Evolutionary conservation across 495 filamentous ascomycete species (phyloP).

Genomic region (Copromyces sp.): DNA sequence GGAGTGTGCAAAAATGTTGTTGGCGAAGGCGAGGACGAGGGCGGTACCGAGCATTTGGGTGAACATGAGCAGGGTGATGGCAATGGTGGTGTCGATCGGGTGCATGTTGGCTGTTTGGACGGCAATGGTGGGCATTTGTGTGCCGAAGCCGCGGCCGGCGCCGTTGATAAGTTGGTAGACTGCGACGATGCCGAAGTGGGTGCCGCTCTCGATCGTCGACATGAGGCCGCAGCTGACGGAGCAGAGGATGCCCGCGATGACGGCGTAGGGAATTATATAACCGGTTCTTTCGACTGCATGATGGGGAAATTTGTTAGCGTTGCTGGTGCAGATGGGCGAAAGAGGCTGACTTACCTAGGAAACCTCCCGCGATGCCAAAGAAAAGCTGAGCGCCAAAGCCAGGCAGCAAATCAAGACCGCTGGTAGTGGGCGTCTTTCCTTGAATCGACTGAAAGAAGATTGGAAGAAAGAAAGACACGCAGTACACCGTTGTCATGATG

Average conservation of each 20-base stretch:
- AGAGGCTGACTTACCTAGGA: slow-evolving; percentile 19
- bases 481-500: slow-evolving; percentile 47
- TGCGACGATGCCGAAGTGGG: slow-evolving; percentile 39
- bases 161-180: slow-evolving; percentile 60
- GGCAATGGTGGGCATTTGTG: slow-evolving; percentile 46
- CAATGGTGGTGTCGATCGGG: slow-evolving; percentile 45
- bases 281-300: slow-evolving; percentile 27
- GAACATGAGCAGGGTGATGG: slow-evolving; percentile 52
- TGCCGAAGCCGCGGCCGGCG: slow-evolving; percentile 50
- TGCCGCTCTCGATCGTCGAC: slow-evolving; percentile 43
- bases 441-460: slow-evolving; percentile 64
- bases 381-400: slow-evolving; percentile 30
- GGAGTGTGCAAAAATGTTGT: slow-evolving; percentile 50
- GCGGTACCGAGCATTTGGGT: slow-evolving; percentile 51
- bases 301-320: background rate
- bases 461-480: slow-evolving; percentile 50
- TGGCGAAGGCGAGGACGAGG: slow-evolving; percentile 46
- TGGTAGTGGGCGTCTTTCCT: slow-evolving; percentile 37
- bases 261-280: slow-evolving; percentile 53
- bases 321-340: slow-evolving; percentile 22
- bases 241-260: slow-evolving; percentile 39
- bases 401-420: slow-evolving; percentile 43
- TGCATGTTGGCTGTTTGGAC: slow-evolving; percentile 37
- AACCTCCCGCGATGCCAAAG: slow-evolving; percentile 43
- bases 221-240: slow-evolving; percentile 50